Evolutionary conservation across 2,329 filamentous ascomycete species (phyloP).

Genomic region (Trichophyton benhamiae): DNA sequence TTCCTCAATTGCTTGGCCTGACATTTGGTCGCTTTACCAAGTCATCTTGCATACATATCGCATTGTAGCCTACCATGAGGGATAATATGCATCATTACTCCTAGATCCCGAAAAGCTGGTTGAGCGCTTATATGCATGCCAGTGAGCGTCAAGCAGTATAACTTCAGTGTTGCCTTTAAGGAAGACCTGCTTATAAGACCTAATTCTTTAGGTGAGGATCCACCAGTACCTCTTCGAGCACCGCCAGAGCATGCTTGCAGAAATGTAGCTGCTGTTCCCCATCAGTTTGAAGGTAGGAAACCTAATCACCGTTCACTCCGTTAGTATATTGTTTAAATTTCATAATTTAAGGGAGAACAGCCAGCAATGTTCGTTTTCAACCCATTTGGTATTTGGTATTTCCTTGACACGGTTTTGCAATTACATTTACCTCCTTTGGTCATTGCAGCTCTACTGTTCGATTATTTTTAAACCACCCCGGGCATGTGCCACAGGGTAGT

Average conservation of each 20-base stretch:
- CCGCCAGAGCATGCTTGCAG: neutral
- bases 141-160: neutral
- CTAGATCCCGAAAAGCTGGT: neutral
- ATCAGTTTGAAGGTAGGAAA: neutral
- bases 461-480: constrained; percentile 32
- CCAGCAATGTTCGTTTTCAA: neutral
- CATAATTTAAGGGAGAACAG: neutral
- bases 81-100: neutral
- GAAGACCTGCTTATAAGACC: neutral
- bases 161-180: neutral
- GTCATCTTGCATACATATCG: neutral
- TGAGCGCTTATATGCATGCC: neutral
- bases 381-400: constrained; percentile 3
- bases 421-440: constrained; percentile 6
- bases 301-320: neutral
- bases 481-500: constrained; percentile 6
- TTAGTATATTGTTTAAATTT: neutral
- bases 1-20: neutral
- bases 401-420: constrained; percentile 9
- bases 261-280: neutral
- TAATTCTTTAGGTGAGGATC: neutral
- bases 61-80: neutral
- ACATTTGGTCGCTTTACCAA: neutral
- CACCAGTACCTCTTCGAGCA: neutral
- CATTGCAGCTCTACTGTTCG: constrained; percentile 20